These are phyloP conservation scores for Lagenidium giganteum DNA, from an alignment of 352 stramenopile genomes.

Conservation along the genomic window DNA sequence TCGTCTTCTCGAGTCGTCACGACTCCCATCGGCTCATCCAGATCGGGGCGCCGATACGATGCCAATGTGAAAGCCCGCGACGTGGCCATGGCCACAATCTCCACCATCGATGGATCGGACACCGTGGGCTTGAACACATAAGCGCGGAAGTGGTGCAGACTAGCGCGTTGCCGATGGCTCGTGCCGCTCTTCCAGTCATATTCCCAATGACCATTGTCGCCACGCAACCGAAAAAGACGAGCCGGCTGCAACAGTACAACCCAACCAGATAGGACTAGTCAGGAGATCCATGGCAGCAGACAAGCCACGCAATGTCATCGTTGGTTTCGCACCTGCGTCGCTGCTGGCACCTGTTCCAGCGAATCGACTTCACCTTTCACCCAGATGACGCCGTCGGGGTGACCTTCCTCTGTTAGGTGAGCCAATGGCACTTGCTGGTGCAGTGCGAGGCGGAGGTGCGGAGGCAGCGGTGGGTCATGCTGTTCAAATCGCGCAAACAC, in stretches of 20 bases:
- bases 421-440: constrained; percentile 13
- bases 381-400: constrained; percentile 15
- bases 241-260: no score
- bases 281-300: neutral
- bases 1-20: constrained; percentile 28
- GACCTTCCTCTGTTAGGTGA: constrained; percentile 8
- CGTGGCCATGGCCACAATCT: constrained; percentile 20
- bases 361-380: no score
- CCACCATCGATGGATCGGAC: constrained; percentile 11
- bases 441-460: constrained; percentile 9
- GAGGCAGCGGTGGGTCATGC: constrained; percentile 16
- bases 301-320: no score
- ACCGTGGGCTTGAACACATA: constrained; percentile 24
- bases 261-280: constrained; percentile 9
- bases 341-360: no score
- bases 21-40: no score
- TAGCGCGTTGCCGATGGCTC: constrained; percentile 34
- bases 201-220: constrained; percentile 39
- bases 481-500: constrained; percentile 35
- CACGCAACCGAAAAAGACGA: no score
- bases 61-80: constrained; percentile 35
- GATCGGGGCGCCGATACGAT: no score
- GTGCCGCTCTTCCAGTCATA: constrained; percentile 57
- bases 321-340: no score
- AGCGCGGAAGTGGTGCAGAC: constrained; percentile 32